Conservation (phyloP, 768 basidiomycete genomes). For the Gyrodon lividus region DNA sequence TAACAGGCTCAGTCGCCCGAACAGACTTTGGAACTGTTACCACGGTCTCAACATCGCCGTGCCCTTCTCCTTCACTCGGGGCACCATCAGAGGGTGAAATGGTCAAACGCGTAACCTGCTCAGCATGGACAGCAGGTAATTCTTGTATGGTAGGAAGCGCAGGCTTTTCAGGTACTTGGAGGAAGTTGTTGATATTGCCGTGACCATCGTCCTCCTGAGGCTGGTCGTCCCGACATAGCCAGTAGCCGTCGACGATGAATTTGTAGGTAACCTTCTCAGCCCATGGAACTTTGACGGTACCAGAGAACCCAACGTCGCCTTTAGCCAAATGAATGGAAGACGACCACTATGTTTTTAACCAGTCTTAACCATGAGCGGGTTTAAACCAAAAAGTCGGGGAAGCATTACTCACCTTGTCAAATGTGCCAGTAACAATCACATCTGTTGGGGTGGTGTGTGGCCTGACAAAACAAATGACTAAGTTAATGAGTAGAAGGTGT, state of each 20-base stretch:
- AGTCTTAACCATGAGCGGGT: constrained; percentile 2
- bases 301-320: constrained; percentile 54
- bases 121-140: background rate
- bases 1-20: constrained; percentile 10
- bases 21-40: constrained; percentile 26
- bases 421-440: constrained; percentile 75
- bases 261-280: constrained; percentile 68
- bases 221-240: constrained; percentile 52
- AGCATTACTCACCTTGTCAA: constrained; percentile 62
- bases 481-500: constrained; percentile 5
- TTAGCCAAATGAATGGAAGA: constrained; percentile 54
- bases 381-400: background rate
- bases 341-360: constrained; percentile 49
- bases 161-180: constrained; percentile 51
- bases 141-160: background rate
- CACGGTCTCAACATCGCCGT: constrained; percentile 21
- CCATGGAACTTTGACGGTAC: constrained; percentile 56
- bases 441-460: constrained; percentile 51
- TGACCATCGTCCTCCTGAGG: constrained; percentile 59
- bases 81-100: constrained; percentile 10
- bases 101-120: constrained; percentile 4
- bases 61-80: background rate
- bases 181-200: constrained; percentile 74
- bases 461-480: constrained; percentile 38
- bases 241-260: constrained; percentile 74